Evolutionary conservation across 2,329 filamentous ascomycete genomes (phyloP), one percentile per base, ranked within the genome.

Genomic region (Diaporthe sp.): DNA sequence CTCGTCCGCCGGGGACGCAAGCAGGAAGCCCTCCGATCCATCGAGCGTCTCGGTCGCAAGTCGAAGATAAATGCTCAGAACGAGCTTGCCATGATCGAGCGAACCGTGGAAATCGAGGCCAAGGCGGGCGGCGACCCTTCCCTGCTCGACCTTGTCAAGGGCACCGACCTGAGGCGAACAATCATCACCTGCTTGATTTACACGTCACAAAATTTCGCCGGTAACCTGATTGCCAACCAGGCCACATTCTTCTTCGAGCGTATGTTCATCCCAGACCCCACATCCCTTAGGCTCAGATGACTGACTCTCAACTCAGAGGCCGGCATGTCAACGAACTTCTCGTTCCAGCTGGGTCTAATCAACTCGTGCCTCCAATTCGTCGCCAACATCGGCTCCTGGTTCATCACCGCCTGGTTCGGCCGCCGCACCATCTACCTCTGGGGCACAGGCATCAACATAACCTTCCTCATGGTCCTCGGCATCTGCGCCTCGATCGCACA

Each of bases 351-450:
- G 52, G 78, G 72, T 15, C 50, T 76, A 22, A 76, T 76, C 74
- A 76, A 73, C 70, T 76, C 75, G 2, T 73, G 71, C 40, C 71
- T 76, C 19, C 72, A 74, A 9, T 64, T 75, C 38, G 71, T 76
- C 35, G 70, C 60, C 42, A 74, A 73, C 60, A n/a, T 35, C 17
- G 12, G 45, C 33, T 83, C 84, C 7, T 84, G 82, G 81, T 77
- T 80, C 33, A 75, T 86, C 0, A 81, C 80, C 4, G 77, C 81
- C 15, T 84, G 79, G 79, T 85, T 85, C 76, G 82, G 83, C 61
- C 84, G 84, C n/a, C 90, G 91, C 71, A 87, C 88, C 47, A 92
- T 93, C 82, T 93, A 92, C 81, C 84, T 92, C 72, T 92, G 87
- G 84, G 91, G 91, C 76, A 87, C 88, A 38, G 80, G 83, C 47